phyloP scores from a whole-genome alignment of 2,329 filamentous ascomycete genomes.

The Fusarium duplospermum region DNA sequence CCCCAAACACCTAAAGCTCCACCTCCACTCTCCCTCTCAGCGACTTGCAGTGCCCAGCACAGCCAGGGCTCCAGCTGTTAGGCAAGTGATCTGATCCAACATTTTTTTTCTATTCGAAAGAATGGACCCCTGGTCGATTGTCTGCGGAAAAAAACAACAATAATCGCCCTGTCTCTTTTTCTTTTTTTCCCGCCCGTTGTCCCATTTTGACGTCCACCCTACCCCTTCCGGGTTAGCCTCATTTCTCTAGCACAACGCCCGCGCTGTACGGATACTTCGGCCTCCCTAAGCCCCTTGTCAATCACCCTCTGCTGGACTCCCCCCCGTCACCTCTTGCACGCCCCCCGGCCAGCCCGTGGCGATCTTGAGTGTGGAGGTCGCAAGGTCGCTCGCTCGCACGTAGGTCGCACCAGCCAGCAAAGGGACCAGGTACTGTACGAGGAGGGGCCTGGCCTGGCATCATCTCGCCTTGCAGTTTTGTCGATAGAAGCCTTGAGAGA shows the following conservation, averaged over 20 bases:
- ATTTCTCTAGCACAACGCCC: constrained; percentile 22
- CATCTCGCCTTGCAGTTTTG: constrained; percentile 26
- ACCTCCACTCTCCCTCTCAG: constrained; percentile 13
- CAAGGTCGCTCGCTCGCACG: constrained; percentile 12
- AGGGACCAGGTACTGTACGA: constrained; percentile 37
- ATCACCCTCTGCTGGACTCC: constrained; percentile 18
- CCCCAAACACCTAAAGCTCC: constrained; percentile 7
- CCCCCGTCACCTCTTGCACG: constrained; percentile 9
- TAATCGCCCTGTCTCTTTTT: constrained; percentile 6
- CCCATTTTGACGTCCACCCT: constrained; percentile 29
- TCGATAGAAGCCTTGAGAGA: constrained; percentile 31
- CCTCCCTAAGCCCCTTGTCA: constrained; percentile 36
- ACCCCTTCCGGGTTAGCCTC: constrained; percentile 31
- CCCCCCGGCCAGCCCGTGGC: constrained; percentile 41
- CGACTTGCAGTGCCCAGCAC: not conserved
- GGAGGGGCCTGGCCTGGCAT: constrained; percentile 16
- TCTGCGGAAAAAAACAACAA: constrained; percentile 11
- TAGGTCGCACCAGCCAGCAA: constrained; percentile 26
- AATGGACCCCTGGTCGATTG: not conserved
- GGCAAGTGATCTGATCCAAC: not conserved
- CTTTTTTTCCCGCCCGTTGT: constrained; percentile 19
- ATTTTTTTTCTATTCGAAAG: not conserved
- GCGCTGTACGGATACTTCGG: constrained; percentile 34
- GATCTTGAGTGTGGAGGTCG: constrained; percentile 45
- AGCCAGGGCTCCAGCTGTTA: not conserved